These are phyloP conservation scores for Buxus sempervirens DNA, from an alignment of 164 flowering plant species.

Conservation along the genomic window DNA sequence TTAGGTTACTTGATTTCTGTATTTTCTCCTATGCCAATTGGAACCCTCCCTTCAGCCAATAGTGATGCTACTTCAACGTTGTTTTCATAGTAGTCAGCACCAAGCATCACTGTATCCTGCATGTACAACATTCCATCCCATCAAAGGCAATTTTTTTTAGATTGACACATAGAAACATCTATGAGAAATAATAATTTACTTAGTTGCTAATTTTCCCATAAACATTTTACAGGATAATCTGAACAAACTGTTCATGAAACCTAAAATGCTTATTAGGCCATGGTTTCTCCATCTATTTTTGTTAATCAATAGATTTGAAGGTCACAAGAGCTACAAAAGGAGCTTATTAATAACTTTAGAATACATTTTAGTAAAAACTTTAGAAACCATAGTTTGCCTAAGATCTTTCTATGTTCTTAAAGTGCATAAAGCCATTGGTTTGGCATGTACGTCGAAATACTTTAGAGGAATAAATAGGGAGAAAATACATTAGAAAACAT, in stretches of 20 bases:
- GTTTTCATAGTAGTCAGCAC: constrained; percentile 90
- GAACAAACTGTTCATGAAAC: not conserved
- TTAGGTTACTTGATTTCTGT: constrained; percentile 62
- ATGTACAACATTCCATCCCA: constrained; percentile 3
- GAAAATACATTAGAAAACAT: too few relatives aligned
- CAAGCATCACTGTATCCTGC: constrained; percentile 98
- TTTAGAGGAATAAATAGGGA: too few relatives aligned
- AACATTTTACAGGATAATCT: not conserved
- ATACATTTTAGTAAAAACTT: too few relatives aligned
- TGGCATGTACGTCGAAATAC: too few relatives aligned
- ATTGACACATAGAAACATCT: too few relatives aligned
- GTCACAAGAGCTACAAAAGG: too few relatives aligned
- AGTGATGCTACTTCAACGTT: constrained; percentile 58
- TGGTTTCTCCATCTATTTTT: not conserved
- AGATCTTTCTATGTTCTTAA: too few relatives aligned
- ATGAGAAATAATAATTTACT: not conserved
- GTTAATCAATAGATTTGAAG: too few relatives aligned
- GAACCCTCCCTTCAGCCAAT: constrained; percentile 83
- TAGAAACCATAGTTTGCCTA: too few relatives aligned
- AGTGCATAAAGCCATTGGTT: too few relatives aligned
- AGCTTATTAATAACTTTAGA: too few relatives aligned
- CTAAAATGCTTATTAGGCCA: not conserved
- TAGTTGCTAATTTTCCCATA: not conserved
- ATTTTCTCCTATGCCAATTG: constrained; percentile 88
- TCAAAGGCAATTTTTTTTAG: not conserved